phyloP scores from a whole-genome alignment of 2,329 filamentous ascomycete genomes.

The Chaetomiaceae sp. region DNA sequence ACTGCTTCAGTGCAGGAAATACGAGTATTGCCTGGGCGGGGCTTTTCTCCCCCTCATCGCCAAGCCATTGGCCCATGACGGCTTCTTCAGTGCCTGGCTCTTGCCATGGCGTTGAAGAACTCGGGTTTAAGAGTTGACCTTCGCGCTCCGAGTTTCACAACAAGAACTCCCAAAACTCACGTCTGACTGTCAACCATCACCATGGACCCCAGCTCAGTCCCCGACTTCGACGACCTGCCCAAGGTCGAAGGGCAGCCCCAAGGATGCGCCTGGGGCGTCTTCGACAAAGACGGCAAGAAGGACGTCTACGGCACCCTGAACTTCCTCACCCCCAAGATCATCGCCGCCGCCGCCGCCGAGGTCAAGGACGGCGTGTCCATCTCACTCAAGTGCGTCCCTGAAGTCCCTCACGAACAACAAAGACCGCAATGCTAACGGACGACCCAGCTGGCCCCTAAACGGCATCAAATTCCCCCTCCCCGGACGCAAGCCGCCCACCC shows the following conservation, averaged over 20 bases:
- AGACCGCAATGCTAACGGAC: background rate
- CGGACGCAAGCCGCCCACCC: constrained; percentile 34
- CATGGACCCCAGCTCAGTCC: constrained; percentile 31
- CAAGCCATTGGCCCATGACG: too few relatives aligned
- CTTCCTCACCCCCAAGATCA: constrained; percentile 44
- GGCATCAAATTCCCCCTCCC: constrained; percentile 36
- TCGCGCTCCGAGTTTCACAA: too few relatives aligned
- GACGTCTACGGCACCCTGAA: constrained; percentile 51
- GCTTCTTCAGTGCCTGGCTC: too few relatives aligned
- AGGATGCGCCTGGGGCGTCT: constrained; percentile 50
- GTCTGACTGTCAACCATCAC: background rate
- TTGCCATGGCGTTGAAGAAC: too few relatives aligned
- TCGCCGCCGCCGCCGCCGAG: constrained; percentile 39
- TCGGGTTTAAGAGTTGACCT: too few relatives aligned
- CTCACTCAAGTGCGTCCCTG: constrained; percentile 44
- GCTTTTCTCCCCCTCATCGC: too few relatives aligned
- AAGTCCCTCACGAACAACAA: background rate
- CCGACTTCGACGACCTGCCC: constrained; percentile 42
- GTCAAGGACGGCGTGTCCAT: constrained; percentile 46
- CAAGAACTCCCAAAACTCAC: too few relatives aligned
- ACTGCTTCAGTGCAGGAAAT: too few relatives aligned
- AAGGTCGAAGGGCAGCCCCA: constrained; percentile 41
- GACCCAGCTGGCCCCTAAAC: constrained; percentile 40
- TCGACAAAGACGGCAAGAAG: constrained; percentile 46
- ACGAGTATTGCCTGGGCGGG: too few relatives aligned